These are phyloP conservation scores for Penicillium riverlandense DNA, from an alignment of 495 filamentous ascomycete species.

Conservation along the genomic window DNA sequence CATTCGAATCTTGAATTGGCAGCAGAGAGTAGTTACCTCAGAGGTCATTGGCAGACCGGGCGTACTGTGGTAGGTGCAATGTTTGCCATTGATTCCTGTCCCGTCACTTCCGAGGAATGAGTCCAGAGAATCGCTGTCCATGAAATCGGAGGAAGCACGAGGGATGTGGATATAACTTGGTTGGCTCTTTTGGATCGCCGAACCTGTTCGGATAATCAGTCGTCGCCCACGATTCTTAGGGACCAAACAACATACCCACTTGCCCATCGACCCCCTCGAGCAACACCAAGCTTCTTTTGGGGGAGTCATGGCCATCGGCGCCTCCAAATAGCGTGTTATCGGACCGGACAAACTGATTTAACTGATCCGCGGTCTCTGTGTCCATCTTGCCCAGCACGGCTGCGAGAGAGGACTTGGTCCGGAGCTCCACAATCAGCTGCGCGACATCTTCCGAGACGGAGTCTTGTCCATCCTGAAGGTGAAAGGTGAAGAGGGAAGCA, in stretches of 20 bases:
- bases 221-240: background rate
- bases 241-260: conserved; percentile 27
- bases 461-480: background rate
- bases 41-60: background rate
- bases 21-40: conserved; percentile 10
- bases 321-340: conserved; percentile 33
- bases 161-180: conserved; percentile 13
- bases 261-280: conserved; percentile 40
- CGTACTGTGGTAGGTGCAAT: conserved; percentile 13
- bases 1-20: background rate
- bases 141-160: conserved; percentile 2
- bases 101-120: conserved; percentile 1
- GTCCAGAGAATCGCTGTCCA: conserved; percentile 4
- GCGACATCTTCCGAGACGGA: conserved; percentile 38
- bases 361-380: conserved; percentile 33
- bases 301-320: conserved; percentile 3
- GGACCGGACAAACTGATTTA: conserved; percentile 43
- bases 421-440: conserved; percentile 46
- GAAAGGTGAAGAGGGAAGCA: conserved; percentile 32
- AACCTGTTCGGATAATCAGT: conserved; percentile 5
- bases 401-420: conserved; percentile 44
- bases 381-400: conserved; percentile 39
- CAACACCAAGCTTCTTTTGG: conserved; percentile 32
- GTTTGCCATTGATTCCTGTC: conserved; percentile 5
- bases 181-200: conserved; percentile 13